Conservation (phyloP, 208 protist genomes). For the Porcisia hertigi region DNA sequence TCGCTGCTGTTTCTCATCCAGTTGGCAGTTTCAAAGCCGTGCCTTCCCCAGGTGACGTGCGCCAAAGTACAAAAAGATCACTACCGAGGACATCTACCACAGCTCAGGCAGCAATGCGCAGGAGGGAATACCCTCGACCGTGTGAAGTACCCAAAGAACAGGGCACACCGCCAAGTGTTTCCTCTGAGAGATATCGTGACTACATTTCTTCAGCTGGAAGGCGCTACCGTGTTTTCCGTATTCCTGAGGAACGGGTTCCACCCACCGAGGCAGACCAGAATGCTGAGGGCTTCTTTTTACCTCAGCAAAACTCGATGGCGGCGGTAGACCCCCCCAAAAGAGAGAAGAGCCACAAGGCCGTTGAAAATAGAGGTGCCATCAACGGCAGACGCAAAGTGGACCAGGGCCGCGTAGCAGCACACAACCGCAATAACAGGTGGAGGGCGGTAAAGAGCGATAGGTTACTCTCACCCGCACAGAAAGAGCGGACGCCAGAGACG, state of each 20-base stretch:
- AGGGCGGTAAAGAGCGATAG: background rate
- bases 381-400: background rate
- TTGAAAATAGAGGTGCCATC: background rate
- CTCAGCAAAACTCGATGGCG: background rate
- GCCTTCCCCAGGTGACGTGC: background rate
- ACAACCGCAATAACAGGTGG: background rate
- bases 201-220: background rate
- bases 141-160: background rate
- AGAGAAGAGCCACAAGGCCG: background rate
- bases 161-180: background rate
- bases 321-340: background rate
- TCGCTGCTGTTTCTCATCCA: background rate
- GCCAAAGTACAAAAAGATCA: background rate
- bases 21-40: background rate
- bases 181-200: conserved; percentile 5
- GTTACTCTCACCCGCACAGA: background rate
- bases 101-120: background rate
- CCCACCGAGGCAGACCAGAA: background rate
- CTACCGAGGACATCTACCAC: background rate
- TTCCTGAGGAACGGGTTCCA: background rate
- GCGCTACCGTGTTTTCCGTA: background rate
- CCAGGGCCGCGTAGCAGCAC: background rate
- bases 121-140: background rate
- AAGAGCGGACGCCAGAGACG: background rate
- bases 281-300: background rate